Percentiles rank a stretch among this genome's conserved stretches.
Evolutionary conservation across 2,329 filamentous ascomycete genomes (phyloP).

Genomic region (Phoma herbarum): DNA sequence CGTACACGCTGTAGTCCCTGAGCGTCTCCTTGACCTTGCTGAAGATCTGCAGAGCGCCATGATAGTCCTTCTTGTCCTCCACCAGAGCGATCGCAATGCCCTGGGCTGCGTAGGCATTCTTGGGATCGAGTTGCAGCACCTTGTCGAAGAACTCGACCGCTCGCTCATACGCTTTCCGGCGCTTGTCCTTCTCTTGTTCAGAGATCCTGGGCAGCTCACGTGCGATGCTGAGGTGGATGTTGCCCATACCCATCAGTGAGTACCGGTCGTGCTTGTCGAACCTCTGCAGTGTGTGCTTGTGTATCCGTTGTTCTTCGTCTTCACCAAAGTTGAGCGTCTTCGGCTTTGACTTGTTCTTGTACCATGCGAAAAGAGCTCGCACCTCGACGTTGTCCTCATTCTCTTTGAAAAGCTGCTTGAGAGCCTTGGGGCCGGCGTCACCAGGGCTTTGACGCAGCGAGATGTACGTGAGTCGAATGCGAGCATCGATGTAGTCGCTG

Average conservation of each 20-base stretch:
- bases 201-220: constrained; percentile 94
- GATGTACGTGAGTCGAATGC: constrained; percentile 88
- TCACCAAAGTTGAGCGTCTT: constrained; percentile 81
- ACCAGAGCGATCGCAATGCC: constrained; percentile 93
- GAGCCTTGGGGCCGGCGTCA: constrained; percentile 85
- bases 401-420: constrained; percentile 84
- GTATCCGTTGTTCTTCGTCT: constrained; percentile 90
- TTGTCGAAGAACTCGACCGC: constrained; percentile 99
- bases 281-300: constrained; percentile 93
- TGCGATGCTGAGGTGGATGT: constrained; percentile 86
- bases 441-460: constrained; percentile 80
- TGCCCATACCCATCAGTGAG: constrained; percentile 95
- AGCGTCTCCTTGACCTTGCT: constrained; percentile 90
- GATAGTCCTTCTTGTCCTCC: constrained; percentile 92
- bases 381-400: constrained; percentile 90
- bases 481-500: constrained; percentile 90
- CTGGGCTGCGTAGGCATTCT: constrained; percentile 95
- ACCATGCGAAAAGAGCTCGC: constrained; percentile 93
- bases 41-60: constrained; percentile 83
- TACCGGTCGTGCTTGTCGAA: constrained; percentile 97
- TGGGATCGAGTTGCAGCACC: constrained; percentile 90
- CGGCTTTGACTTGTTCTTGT: constrained; percentile 88
- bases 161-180: constrained; percentile 84
- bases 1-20: constrained; percentile 84
- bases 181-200: constrained; percentile 89